Percentiles rank a stretch among this genome's conserved stretches.
Evolutionary conservation across 2,329 filamentous ascomycete genomes (phyloP).

Genomic region (Drechmeria coniospora): DNA sequence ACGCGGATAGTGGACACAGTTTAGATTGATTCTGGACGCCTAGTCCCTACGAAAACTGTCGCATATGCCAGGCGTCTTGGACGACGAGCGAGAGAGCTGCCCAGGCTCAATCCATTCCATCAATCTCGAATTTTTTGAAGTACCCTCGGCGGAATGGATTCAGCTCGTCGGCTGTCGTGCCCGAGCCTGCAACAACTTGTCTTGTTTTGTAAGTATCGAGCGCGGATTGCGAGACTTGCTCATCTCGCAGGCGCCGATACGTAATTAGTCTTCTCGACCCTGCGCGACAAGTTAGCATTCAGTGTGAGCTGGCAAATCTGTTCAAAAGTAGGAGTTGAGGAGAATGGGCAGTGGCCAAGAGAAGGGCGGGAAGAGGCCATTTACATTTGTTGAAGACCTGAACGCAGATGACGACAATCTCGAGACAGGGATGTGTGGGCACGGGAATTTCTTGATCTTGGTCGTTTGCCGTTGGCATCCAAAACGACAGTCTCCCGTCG

Average conservation of each 20-base stretch:
- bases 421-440: conserved; percentile 61
- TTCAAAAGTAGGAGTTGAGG: neutral
- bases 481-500: conserved; percentile 71
- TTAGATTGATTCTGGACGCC: too few species aligned
- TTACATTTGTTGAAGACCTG: conserved; percentile 83
- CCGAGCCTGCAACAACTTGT: conserved; percentile 16
- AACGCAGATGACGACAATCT: conserved; percentile 60
- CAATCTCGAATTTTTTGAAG: conserved; percentile 36
- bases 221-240: conserved; percentile 30
- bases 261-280: conserved; percentile 83
- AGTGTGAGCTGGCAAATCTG: too few species aligned
- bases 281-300: conserved; percentile 21
- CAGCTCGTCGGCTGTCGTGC: conserved; percentile 40
- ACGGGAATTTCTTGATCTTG: conserved; percentile 61
- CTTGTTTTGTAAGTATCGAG: conserved; percentile 20
- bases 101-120: conserved; percentile 4
- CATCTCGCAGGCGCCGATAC: conserved; percentile 56
- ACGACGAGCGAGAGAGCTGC: too few species aligned
- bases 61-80: too few species aligned
- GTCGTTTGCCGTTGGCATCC: conserved; percentile 88
- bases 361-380: conserved; percentile 7
- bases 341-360: too few species aligned
- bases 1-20: too few species aligned
- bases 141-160: conserved; percentile 46
- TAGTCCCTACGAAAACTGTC: too few species aligned